Percentiles rank a stretch among this genome's conserved stretches.
Evolutionary conservation across 2,329 filamentous ascomycete species (phyloP).

Genomic region (Tolypocladium inflatum): DNA sequence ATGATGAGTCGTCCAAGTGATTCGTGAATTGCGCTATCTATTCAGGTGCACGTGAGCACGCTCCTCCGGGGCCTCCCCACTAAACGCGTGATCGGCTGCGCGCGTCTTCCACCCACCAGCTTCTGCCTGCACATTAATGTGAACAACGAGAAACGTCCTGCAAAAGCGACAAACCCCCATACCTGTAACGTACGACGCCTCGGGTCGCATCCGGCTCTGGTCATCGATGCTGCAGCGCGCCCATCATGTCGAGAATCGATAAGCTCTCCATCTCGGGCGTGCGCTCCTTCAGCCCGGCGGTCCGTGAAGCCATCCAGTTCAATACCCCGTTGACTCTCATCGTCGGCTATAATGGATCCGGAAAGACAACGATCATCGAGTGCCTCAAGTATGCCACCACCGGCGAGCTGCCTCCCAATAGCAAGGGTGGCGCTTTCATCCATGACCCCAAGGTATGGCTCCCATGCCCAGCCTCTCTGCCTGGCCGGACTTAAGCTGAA

Average conservation of each 20-base stretch:
- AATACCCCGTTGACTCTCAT: slow-evolving; percentile 89
- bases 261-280: slow-evolving; percentile 76
- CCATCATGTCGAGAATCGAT: slow-evolving; percentile 68
- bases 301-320: slow-evolving; percentile 75
- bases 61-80: not conserved
- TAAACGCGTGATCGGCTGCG: not conserved
- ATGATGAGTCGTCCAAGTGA: not conserved
- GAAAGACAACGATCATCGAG: slow-evolving; percentile 98
- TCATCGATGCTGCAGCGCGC: slow-evolving; percentile 1
- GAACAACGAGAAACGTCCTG: not conserved
- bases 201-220: not conserved
- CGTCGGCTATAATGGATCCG: slow-evolving; percentile 93
- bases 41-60: not conserved
- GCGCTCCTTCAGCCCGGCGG: slow-evolving; percentile 74
- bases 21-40: not conserved
- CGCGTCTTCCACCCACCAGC: not conserved
- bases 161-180: not conserved
- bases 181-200: not conserved
- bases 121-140: not conserved
- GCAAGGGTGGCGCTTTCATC: slow-evolving; percentile 83
- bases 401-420: slow-evolving; percentile 86
- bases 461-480: not conserved
- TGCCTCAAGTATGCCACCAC: slow-evolving; percentile 97
- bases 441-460: slow-evolving; percentile 76
- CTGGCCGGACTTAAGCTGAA: slow-evolving; percentile 1